These are phyloP conservation scores for Pythium utonaiense DNA, from an alignment of 352 stramenopile genomes.

Conservation along the genomic window DNA sequence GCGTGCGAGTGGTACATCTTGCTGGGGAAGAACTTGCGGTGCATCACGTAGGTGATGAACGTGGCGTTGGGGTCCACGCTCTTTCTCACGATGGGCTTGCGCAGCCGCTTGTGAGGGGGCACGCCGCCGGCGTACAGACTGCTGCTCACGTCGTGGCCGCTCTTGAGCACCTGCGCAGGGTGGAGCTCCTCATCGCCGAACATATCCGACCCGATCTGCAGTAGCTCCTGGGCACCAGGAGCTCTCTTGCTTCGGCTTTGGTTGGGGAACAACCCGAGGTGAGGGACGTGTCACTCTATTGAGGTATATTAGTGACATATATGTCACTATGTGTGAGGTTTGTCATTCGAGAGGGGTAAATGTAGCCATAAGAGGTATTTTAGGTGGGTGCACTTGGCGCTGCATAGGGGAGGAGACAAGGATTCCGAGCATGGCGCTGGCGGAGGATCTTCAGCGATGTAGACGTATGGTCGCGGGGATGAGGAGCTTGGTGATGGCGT, in stretches of 20 bases:
- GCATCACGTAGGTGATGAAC: conserved; percentile 79
- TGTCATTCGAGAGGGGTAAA: background rate
- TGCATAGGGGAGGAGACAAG: background rate
- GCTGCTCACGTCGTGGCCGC: conserved; percentile 68
- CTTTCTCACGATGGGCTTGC: conserved; percentile 87
- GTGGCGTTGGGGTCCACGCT: conserved; percentile 83
- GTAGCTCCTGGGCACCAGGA: background rate
- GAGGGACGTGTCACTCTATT: conserved; percentile 5
- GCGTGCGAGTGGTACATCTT: conserved; percentile 43
- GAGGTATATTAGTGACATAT: conserved; percentile 1
- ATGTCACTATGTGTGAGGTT: background rate
- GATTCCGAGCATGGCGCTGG: conserved; percentile 3
- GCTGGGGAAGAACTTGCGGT: conserved; percentile 64
- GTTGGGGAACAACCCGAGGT: background rate
- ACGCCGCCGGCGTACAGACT: conserved; percentile 66
- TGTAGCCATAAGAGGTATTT: conserved; percentile 28
- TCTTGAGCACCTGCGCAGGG: conserved; percentile 71
- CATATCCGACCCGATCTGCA: conserved; percentile 2
- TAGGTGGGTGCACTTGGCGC: background rate
- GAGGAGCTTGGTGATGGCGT: conserved; percentile 38
- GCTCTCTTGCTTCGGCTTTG: background rate
- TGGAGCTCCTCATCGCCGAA: conserved; percentile 50
- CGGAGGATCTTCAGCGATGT: conserved; percentile 42
- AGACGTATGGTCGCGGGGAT: conserved; percentile 48
- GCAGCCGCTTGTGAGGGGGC: conserved; percentile 76